phyloP scores from a whole-genome alignment of 208 protist species.

The Leishmania major region DNA sequence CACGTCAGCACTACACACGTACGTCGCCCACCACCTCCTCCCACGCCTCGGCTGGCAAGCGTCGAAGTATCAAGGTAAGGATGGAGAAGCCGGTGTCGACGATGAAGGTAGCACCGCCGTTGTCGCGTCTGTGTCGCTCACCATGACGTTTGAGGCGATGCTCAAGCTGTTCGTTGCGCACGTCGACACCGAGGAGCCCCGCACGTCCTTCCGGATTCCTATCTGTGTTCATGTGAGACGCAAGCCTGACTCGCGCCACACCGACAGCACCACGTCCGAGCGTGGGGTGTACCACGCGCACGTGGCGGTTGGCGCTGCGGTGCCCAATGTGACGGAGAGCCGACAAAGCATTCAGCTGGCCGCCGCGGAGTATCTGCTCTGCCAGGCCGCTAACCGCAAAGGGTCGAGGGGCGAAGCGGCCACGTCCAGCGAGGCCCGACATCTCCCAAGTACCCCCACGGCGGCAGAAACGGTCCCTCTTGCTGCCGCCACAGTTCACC shows the following conservation, averaged over 20 bases:
- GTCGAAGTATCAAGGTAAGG: neutral
- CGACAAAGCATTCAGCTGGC: constrained; percentile 30
- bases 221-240: constrained; percentile 20
- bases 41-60: constrained; percentile 31
- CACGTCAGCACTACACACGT: constrained; percentile 14
- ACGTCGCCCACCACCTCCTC: constrained; percentile 23
- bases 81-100: neutral
- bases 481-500: constrained; percentile 4
- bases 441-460: neutral
- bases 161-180: constrained; percentile 37
- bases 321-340: constrained; percentile 37
- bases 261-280: neutral
- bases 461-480: neutral
- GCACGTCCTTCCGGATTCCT: constrained; percentile 32
- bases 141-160: constrained; percentile 17
- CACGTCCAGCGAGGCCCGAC: neutral
- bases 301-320: constrained; percentile 24
- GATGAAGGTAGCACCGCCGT: neutral
- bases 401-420: neutral
- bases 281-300: constrained; percentile 19
- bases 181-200: constrained; percentile 34
- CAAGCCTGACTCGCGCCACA: neutral
- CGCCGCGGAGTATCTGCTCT: constrained; percentile 23
- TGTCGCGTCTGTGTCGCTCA: constrained; percentile 23
- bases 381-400: neutral